These are phyloP conservation scores for Citrullus amarus DNA, from an alignment of 306 rosid genomes.

Conservation along the genomic window DNA sequence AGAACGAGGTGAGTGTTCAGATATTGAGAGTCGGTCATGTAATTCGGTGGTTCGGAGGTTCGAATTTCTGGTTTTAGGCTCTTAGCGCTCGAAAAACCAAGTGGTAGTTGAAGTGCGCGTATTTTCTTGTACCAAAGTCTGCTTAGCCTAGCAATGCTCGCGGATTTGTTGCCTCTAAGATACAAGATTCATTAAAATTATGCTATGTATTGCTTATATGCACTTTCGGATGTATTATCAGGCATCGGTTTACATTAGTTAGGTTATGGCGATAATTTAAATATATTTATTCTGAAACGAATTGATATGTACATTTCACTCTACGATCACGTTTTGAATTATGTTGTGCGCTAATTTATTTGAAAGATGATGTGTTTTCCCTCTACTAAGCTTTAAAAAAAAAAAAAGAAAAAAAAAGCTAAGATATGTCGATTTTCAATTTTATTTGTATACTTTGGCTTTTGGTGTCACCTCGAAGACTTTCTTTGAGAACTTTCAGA, in stretches of 20 bases:
- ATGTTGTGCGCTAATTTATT: not conserved
- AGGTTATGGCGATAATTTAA: not conserved
- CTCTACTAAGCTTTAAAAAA: not conserved
- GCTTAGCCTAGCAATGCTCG: not conserved
- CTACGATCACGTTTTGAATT: not conserved
- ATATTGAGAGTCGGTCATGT: not conserved
- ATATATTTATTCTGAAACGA: not conserved
- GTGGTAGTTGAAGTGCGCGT: not conserved
- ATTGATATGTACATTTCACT: not conserved
- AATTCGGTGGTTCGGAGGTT: not conserved
- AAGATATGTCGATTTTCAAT: too few relatives aligned
- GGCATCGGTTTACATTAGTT: not conserved
- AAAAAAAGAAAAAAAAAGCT: too few relatives aligned
- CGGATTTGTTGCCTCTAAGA: not conserved
- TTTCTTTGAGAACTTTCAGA: not conserved
- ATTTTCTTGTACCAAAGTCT: not conserved
- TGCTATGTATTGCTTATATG: not conserved
- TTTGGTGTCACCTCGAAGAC: too few relatives aligned
- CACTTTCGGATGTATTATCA: not conserved
- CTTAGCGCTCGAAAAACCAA: not conserved
- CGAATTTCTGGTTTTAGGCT: too few relatives aligned
- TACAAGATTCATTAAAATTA: not conserved
- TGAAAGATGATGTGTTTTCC: not conserved
- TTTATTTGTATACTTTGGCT: too few relatives aligned
- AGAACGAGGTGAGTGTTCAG: not conserved